A percentile compares a stretch with the other conserved stretches of the same genome.
Conservation (phyloP, 2,329 filamentous ascomycete species). For the Ophioceras dolichostomum region DNA sequence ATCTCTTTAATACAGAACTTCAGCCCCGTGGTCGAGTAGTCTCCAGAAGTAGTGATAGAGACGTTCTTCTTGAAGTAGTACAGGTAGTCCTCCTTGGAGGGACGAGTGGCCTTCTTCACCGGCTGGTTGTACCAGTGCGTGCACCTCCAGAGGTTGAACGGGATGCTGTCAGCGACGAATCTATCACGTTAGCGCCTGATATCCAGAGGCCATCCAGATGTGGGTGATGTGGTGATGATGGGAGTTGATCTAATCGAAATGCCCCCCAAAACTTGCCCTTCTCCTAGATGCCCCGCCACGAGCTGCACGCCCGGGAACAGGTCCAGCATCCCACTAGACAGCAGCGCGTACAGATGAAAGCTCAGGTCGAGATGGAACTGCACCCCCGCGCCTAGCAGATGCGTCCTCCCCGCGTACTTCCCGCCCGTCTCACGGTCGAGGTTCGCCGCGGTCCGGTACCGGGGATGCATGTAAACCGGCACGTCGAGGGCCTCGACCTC, state of each 20-base stretch:
- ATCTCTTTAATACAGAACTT: conserved; percentile 27
- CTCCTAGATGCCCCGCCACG: conserved; percentile 28
- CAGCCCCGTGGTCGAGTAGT: conserved; percentile 24
- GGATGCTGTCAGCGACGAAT: conserved; percentile 17
- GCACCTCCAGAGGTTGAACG: conserved; percentile 26
- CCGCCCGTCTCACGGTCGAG: conserved; percentile 9
- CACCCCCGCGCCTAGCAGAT: conserved; percentile 21
- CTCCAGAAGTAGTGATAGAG: conserved; percentile 26
- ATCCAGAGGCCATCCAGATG: too few relatives aligned
- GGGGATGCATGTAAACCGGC: conserved; percentile 21
- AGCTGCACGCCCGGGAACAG: conserved; percentile 25
- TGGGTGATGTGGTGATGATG: too few relatives aligned
- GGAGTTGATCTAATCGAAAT: too few relatives aligned
- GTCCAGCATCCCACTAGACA: conserved; percentile 28
- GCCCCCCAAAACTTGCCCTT: conserved; percentile 22
- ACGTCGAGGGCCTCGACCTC: conserved; percentile 17
- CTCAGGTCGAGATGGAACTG: conserved; percentile 28
- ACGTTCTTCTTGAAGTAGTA: conserved; percentile 27
- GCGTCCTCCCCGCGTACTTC: conserved; percentile 17
- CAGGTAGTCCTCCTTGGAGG: conserved; percentile 25
- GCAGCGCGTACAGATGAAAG: conserved; percentile 31
- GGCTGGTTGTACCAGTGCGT: conserved; percentile 32
- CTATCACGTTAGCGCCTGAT: neutral
- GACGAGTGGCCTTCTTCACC: conserved; percentile 20
- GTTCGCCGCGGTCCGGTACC: conserved; percentile 17